Conservation (phyloP, 345 rosid species). For the Gossypium thurberi region DNA sequence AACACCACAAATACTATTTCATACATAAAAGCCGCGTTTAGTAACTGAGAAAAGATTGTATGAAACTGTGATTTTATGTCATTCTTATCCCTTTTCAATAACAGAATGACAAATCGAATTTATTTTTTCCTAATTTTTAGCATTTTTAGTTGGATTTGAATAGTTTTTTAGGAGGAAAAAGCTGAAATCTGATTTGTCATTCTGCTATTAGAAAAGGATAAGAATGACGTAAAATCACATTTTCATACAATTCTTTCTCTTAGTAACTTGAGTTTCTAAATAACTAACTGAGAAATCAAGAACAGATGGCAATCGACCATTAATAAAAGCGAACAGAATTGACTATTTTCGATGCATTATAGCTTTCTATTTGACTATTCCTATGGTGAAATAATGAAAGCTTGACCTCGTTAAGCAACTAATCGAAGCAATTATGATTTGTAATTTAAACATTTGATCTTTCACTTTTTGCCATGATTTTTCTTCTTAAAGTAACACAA, state of each 20-base stretch:
- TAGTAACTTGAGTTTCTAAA: no score
- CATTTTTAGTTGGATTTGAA: no score
- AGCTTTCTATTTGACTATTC: not conserved
- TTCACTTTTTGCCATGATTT: not conserved
- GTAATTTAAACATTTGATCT: not conserved
- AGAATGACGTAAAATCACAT: rapidly evolving
- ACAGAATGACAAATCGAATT: rapidly evolving
- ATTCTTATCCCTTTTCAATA: rapidly evolving
- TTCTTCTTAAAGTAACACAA: not conserved
- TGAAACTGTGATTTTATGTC: rapidly evolving
- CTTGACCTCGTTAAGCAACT: not conserved
- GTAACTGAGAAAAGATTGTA: no score
- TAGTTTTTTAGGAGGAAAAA: no score
- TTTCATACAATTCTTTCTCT: no score
- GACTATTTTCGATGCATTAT: not conserved
- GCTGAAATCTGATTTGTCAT: no score
- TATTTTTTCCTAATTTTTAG: no score
- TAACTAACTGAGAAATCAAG: rapidly evolving
- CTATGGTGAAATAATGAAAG: not conserved
- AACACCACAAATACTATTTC: no score
- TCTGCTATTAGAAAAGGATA: rapidly evolving
- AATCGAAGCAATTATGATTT: slow-evolving; percentile 2
- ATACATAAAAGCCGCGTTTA: no score
- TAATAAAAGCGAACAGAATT: not conserved
- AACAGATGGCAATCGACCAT: not conserved